Percentiles rank a stretch among this genome's conserved stretches.
phyloP scores from a whole-genome alignment of 1,284 basidiomycete species.

The Trametes polyzona region DNA sequence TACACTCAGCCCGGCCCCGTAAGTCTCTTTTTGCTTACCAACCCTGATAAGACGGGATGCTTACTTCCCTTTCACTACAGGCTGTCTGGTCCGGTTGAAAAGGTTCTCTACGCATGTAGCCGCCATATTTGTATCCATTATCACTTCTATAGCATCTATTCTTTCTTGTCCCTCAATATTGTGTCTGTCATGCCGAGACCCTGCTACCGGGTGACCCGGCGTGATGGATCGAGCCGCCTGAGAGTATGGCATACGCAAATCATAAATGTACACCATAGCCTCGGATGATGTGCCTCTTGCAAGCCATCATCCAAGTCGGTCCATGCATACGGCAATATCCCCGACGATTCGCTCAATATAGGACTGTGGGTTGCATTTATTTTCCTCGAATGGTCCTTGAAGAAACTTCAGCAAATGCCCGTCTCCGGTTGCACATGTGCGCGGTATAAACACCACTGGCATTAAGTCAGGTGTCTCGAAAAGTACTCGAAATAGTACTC shows the following conservation, averaged over 20 bases:
- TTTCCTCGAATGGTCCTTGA: not conserved
- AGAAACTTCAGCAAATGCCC: not conserved
- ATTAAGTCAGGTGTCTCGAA: conserved; percentile 9
- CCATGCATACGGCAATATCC: too few species aligned
- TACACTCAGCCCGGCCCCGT: conserved; percentile 28
- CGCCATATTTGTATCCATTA: conserved; percentile 4
- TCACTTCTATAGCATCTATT: not conserved
- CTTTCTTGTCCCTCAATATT: not conserved
- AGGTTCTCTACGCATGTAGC: not conserved
- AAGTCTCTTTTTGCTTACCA: not conserved
- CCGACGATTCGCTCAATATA: too few species aligned
- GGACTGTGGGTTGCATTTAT: too few species aligned
- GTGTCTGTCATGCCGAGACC: too few species aligned
- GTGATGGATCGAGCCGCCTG: too few species aligned
- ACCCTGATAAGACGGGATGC: not conserved
- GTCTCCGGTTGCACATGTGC: not conserved
- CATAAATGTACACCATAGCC: too few species aligned
- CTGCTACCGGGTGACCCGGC: too few species aligned
- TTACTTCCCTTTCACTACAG: not conserved
- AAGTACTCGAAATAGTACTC: not conserved
- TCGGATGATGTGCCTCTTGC: too few species aligned
- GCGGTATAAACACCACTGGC: conserved; percentile 11
- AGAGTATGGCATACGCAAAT: too few species aligned
- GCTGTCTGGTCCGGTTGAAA: conserved; percentile 28
- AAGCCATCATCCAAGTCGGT: too few species aligned